Evolutionary conservation across 192 early-diverging fungal species (phyloP), one percentile per base, ranked within the genome.

Genomic region (Coemansia sp.): DNA sequence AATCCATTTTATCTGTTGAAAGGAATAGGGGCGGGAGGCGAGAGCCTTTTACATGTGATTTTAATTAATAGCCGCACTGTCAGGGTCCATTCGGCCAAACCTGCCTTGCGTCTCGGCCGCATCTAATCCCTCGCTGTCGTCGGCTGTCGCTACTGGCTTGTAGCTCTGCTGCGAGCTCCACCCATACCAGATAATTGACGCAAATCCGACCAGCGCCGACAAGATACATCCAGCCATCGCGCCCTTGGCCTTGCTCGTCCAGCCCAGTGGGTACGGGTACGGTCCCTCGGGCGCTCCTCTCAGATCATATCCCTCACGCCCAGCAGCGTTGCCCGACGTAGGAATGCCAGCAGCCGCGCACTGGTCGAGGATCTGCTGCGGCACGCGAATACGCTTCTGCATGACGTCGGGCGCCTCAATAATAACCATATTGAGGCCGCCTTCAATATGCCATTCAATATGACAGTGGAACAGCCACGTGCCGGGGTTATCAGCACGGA

Each of bases 381-480:
- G 90, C 44, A 91, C 84, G 11, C 65, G 58, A 64, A 87, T 69
- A 20, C 73, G 74, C 68, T 85, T 22, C 68, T 88, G 87, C 71
- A 88, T 85, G 27, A 86, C 61, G 43, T 88, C 87, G 16, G 93
- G 92, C n/a, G 90, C 90, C 79, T 91, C 91, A 57, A 94, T 74
- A 69, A 94, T 72, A 8, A 86, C 79, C 58, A 87, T 87, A 33
- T 86, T 90, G 46, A 96, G 86, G 44, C 94, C 94, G 60, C 88
- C 79, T 66, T 88, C 84, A 60, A 93, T 81, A 40, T 87, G 86
- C 79, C 76, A 87, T 39, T 82, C 78, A 3, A 79, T 79, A 71
- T 95, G 95, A 81, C 95, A 97, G 81, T 95, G 95, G 86, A 95
- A 87, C 61, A 92, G 75, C 92, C 92, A 94, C 12, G 87, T 84